phyloP scores from a whole-genome alignment of 2,329 filamentous ascomycete species.

The Amphichorda felina region DNA sequence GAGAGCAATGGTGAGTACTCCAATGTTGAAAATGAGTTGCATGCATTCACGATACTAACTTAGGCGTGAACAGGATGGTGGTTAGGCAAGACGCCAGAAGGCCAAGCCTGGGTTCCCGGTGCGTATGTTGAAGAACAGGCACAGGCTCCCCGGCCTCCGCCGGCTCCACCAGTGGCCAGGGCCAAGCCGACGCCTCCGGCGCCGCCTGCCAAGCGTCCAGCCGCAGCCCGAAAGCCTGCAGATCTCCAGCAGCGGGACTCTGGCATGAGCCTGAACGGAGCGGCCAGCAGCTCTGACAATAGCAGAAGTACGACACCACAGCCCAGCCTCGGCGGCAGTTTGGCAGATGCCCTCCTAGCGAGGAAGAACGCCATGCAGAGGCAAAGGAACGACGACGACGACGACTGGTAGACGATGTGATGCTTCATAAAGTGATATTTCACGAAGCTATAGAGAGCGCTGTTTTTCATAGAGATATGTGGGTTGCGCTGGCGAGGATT shows the following conservation, averaged over 20 bases:
- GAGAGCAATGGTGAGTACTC: slow-evolving; percentile 72
- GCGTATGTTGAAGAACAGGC: slow-evolving; percentile 85
- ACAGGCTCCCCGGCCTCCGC: slow-evolving; percentile 53
- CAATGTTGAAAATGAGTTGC: no score
- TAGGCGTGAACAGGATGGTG: slow-evolving; percentile 68
- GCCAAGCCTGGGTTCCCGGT: slow-evolving; percentile 89
- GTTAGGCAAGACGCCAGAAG: slow-evolving; percentile 62
- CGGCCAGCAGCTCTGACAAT: slow-evolving; percentile 33
- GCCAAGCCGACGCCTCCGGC: slow-evolving; percentile 63
- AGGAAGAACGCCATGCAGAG: slow-evolving; percentile 67
- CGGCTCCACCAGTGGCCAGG: slow-evolving; percentile 46
- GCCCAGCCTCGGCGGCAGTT: slow-evolving; percentile 57
- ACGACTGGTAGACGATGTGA: slow-evolving; percentile 47
- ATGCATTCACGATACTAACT: slow-evolving; percentile 11
- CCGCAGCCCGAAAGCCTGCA: slow-evolving; percentile 57
- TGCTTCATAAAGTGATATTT: slow-evolving; percentile 8
- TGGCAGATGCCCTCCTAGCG: slow-evolving; percentile 69
- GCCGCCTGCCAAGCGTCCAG: slow-evolving; percentile 72
- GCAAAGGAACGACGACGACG: slow-evolving; percentile 56
- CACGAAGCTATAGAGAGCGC: background rate
- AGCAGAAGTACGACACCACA: slow-evolving; percentile 63
- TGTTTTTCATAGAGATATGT: slow-evolving; percentile 7
- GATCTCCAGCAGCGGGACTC: slow-evolving; percentile 62
- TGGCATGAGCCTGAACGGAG: slow-evolving; percentile 47
- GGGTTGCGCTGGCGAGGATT: background rate